These are phyloP conservation scores for Microglena sp. DNA, from an alignment of 139 green algal genomes.

Conservation along the genomic window DNA sequence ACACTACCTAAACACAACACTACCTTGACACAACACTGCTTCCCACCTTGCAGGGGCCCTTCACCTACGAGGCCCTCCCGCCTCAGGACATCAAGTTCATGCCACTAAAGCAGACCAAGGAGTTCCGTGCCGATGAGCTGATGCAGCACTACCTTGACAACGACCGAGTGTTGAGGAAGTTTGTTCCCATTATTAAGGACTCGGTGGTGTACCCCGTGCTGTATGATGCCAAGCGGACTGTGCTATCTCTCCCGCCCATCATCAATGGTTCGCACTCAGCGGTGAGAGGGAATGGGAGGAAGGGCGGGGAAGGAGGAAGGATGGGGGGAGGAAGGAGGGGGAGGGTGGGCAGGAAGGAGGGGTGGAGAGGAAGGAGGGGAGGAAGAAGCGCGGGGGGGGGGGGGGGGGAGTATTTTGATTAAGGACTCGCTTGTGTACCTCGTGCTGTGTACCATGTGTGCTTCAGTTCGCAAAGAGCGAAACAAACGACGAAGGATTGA, in stretches of 20 bases:
- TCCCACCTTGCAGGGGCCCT: conserved; percentile 85
- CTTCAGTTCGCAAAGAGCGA: no score
- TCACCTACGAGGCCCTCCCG: conserved; percentile 95
- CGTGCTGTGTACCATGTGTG: no score
- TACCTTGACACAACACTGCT: no score
- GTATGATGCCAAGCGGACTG: conserved; percentile 72
- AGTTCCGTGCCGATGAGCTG: conserved; percentile 80
- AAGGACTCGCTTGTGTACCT: no score
- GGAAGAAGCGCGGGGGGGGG: no score
- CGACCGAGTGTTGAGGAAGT: conserved; percentile 83
- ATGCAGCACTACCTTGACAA: conserved; percentile 81
- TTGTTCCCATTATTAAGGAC: conserved; percentile 89
- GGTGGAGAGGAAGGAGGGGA: no score
- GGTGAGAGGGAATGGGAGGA: conserved; percentile 17
- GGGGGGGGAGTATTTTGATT: no score
- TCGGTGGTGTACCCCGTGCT: conserved; percentile 93
- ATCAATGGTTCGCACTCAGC: conserved; percentile 94
- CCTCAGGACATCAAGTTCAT: conserved; percentile 90
- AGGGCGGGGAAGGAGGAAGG: neutral
- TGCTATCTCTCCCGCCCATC: conserved; percentile 94
- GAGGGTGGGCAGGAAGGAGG: no score
- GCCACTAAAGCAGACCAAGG: conserved; percentile 88
- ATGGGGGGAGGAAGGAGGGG: no score
- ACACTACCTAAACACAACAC: no score
- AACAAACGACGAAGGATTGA: no score